Percentiles rank a stretch among this genome's conserved stretches.
These are phyloP conservation scores for Penicillium sp. DNA, from an alignment of 2,329 filamentous ascomycete genomes.

Conservation along the genomic window DNA sequence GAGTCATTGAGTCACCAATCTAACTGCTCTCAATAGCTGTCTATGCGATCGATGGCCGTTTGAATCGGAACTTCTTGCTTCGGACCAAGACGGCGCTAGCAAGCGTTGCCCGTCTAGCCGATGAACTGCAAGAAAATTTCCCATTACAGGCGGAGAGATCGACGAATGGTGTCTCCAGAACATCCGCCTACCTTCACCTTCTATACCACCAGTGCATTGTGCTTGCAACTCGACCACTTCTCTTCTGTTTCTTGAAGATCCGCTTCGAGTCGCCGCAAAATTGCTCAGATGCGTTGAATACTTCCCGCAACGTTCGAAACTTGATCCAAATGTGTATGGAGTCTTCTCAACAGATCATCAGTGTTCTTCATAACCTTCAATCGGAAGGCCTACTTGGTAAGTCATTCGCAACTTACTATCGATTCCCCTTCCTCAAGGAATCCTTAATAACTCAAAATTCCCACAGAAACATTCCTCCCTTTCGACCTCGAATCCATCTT, in stretches of 20 bases:
- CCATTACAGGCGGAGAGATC: slow-evolving; percentile 45
- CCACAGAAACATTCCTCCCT: slow-evolving; percentile 53
- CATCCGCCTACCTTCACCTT: slow-evolving; percentile 50
- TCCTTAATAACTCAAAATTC: neutral
- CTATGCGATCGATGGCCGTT: slow-evolving; percentile 49
- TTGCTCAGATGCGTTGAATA: slow-evolving; percentile 40
- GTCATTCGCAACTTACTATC: slow-evolving; percentile 4
- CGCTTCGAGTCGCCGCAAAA: slow-evolving; percentile 37
- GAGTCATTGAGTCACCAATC: no score
- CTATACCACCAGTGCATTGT: slow-evolving; percentile 32
- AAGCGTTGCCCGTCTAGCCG: slow-evolving; percentile 47
- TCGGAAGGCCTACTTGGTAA: slow-evolving; percentile 57
- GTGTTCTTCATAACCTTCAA: slow-evolving; percentile 53
- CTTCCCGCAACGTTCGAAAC: slow-evolving; percentile 46
- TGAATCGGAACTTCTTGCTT: slow-evolving; percentile 44
- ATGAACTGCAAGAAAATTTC: slow-evolving; percentile 48
- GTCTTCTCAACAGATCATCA: slow-evolving; percentile 52
- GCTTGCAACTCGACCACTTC: slow-evolving; percentile 23
- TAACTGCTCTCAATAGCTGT: slow-evolving; percentile 40
- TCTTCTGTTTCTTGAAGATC: slow-evolving; percentile 52
- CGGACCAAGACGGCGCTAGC: slow-evolving; percentile 51
- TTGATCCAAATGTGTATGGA: slow-evolving; percentile 53
- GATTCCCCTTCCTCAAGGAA: no score
- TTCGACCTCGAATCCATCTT: slow-evolving; percentile 31
- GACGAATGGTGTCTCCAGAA: slow-evolving; percentile 49